Conservation (phyloP, 2,329 filamentous ascomycete genomes). For the Aspergillus hiratsukae region DNA sequence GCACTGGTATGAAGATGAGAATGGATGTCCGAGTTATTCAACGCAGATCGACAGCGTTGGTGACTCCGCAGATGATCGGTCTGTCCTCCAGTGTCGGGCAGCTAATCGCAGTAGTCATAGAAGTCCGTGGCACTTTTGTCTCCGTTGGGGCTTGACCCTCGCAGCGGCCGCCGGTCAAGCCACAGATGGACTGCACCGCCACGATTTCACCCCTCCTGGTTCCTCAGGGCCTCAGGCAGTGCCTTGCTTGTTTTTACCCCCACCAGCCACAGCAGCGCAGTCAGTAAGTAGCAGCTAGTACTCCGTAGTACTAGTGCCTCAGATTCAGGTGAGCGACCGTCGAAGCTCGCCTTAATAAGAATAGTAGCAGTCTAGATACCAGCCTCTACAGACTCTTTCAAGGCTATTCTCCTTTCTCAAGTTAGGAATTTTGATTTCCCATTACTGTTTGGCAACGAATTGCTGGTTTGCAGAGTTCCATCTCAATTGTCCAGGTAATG, state of each 20-base stretch:
- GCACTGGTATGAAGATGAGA: not conserved
- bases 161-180: slow-evolving; percentile 13
- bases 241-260: slow-evolving; percentile 14
- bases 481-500: slow-evolving; percentile 27
- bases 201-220: slow-evolving; percentile 24
- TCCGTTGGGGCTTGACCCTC: slow-evolving; percentile 20
- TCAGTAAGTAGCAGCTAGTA: not conserved
- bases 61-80: not conserved
- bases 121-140: slow-evolving; percentile 10
- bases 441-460: slow-evolving; percentile 7
- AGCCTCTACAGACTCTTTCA: not conserved
- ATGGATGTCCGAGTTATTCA: not conserved
- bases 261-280: slow-evolving; percentile 24
- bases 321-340: slow-evolving; percentile 1
- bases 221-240: slow-evolving; percentile 9
- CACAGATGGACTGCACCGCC: slow-evolving; percentile 25
- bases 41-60: not conserved
- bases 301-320: not conserved
- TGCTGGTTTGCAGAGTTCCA: slow-evolving; percentile 4
- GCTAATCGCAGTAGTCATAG: not conserved
- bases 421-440: slow-evolving; percentile 1
- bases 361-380: slow-evolving; percentile 9
- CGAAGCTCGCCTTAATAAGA: slow-evolving; percentile 4
- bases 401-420: not conserved
- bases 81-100: not conserved